phyloP scores from a whole-genome alignment of 768 basidiomycete species.

The Podaxis sp. region DNA sequence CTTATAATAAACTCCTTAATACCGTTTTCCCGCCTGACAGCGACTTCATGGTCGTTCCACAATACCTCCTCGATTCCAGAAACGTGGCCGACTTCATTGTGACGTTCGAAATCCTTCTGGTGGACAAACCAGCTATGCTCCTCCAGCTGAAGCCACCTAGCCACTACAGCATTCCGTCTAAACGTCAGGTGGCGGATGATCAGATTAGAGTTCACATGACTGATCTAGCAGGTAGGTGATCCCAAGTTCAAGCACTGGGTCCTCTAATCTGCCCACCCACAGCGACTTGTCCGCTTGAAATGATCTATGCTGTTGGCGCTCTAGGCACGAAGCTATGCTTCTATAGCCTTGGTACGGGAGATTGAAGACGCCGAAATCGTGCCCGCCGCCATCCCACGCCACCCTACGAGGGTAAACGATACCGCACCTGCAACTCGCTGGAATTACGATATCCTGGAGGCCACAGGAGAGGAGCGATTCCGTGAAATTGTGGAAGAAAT shows the following conservation, averaged over 20 bases:
- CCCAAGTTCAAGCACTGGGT: background rate
- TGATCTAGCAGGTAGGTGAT: constrained; percentile 13
- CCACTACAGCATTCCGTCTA: constrained; percentile 18
- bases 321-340: background rate
- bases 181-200: constrained; percentile 23
- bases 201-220: constrained; percentile 22
- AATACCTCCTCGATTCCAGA: background rate
- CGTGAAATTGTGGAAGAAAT: background rate
- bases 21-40: constrained; percentile 18
- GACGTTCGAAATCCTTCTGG: constrained; percentile 20
- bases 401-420: background rate
- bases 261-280: background rate
- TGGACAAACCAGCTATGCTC: constrained; percentile 27
- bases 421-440: background rate
- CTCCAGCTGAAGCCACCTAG: constrained; percentile 22
- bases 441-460: background rate
- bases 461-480: background rate
- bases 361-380: background rate
- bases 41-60: constrained; percentile 18
- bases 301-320: background rate
- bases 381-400: background rate
- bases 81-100: constrained; percentile 16
- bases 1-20: constrained; percentile 21
- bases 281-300: background rate
- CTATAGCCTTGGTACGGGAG: background rate